Evolutionary conservation across 2,329 filamentous ascomycete genomes (phyloP).

Genomic region (Paecilomyces sp.): DNA sequence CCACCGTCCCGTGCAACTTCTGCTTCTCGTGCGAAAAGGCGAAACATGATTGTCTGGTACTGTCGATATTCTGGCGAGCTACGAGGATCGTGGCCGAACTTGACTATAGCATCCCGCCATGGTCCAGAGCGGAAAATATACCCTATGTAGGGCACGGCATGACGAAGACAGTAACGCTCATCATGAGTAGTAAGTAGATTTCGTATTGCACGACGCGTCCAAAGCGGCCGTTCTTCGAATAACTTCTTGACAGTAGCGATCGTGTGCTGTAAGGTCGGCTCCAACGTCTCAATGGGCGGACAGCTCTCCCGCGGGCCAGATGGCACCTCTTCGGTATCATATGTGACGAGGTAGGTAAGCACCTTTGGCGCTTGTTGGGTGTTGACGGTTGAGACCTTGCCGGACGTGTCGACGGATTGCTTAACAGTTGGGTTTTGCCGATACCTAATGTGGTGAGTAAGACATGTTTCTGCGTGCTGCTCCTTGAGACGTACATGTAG

Average conservation of each 20-base stretch:
- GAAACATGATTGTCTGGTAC: conserved; percentile 88
- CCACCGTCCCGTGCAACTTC: conserved; percentile 25
- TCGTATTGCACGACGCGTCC: conserved; percentile 74
- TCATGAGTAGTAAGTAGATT: conserved; percentile 57
- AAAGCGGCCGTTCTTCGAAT: conserved; percentile 70
- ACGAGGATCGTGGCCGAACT: conserved; percentile 80
- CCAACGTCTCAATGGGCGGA: conserved; percentile 40
- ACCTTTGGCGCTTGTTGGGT: conserved; percentile 52
- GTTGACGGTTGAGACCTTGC: conserved; percentile 54
- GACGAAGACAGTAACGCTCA: conserved; percentile 54
- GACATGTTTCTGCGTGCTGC: background rate
- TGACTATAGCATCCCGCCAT: conserved; percentile 81
- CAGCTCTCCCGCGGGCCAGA: conserved; percentile 52
- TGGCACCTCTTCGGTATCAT: conserved; percentile 57
- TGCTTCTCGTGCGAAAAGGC: conserved; percentile 44
- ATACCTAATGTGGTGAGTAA: conserved; percentile 51
- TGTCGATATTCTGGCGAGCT: conserved; percentile 65
- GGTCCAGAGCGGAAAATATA: conserved; percentile 92
- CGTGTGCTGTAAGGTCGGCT: conserved; percentile 56
- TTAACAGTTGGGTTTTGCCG: conserved; percentile 77
- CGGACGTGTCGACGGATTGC: conserved; percentile 49
- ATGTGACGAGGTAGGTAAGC: conserved; percentile 52
- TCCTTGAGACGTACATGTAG: conserved; percentile 36
- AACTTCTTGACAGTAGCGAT: conserved; percentile 58
- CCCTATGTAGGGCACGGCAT: conserved; percentile 73